A percentile compares a stretch with the other conserved stretches of the same genome.
Conservation (phyloP, 73 alveolate genomes). For the Tetrahymena malaccensis region DNA sequence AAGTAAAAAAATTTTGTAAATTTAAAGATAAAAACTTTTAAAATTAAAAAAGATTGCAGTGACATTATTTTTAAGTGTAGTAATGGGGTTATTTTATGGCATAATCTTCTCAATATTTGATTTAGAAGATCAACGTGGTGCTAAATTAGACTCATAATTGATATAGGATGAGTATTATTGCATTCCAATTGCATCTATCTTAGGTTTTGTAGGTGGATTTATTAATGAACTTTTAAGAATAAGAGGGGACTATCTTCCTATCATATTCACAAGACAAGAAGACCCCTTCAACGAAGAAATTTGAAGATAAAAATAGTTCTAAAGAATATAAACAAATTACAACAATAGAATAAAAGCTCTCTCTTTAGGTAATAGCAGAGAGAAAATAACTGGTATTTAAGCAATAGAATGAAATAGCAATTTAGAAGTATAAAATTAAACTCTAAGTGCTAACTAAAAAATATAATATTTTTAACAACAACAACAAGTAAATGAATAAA, state of each 20-base stretch:
- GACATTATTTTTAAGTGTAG: not conserved
- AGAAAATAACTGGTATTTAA: too few species aligned
- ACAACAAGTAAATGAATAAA: too few species aligned
- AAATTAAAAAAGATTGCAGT: not conserved
- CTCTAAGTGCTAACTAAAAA: too few species aligned
- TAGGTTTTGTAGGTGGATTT: not conserved
- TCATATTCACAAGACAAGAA: not conserved
- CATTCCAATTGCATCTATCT: not conserved
- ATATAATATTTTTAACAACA: too few species aligned
- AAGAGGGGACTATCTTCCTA: not conserved
- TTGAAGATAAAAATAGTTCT: not conserved
- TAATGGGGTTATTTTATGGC: constrained; percentile 36
- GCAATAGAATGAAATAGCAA: too few species aligned
- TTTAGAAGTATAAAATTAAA: too few species aligned
- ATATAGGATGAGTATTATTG: not conserved
- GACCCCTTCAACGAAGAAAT: not conserved
- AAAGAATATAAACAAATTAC: not conserved
- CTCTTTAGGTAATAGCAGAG: not conserved
- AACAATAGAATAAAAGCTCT: not conserved
- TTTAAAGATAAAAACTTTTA: not conserved
- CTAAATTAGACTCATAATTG: not conserved
- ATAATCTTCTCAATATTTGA: constrained; percentile 15
- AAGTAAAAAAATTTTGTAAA: not conserved
- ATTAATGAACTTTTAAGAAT: not conserved
- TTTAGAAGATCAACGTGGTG: constrained; percentile 3